Percentiles rank a stretch among this genome's conserved stretches.
These are phyloP conservation scores for Metschnikowia reukaufii DNA, from an alignment of 805 yeast species.

Conservation along the genomic window DNA sequence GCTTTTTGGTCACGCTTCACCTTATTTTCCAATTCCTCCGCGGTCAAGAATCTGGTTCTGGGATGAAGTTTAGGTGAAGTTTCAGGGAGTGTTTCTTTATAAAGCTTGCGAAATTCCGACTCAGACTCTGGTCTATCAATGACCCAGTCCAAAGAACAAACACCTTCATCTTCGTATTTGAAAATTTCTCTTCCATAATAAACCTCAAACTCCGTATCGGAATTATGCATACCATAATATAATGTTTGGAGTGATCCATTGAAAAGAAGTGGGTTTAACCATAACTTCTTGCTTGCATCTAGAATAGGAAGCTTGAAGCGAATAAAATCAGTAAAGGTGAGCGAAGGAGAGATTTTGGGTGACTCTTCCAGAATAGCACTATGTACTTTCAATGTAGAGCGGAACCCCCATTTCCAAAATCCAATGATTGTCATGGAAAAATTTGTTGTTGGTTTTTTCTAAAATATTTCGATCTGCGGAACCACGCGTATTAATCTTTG, in stretches of 20 bases:
- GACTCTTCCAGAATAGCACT: slow-evolving; percentile 22
- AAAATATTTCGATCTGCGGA: background rate
- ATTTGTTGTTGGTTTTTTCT: background rate
- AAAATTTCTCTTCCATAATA: slow-evolving; percentile 74
- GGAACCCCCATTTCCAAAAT: slow-evolving; percentile 38
- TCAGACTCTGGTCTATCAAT: slow-evolving; percentile 36
- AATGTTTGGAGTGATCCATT: slow-evolving; percentile 80
- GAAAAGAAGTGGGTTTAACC: slow-evolving; percentile 62
- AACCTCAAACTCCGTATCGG: slow-evolving; percentile 51
- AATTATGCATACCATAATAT: slow-evolving; percentile 57
- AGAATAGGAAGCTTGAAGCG: slow-evolving; percentile 20
- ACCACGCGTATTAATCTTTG: background rate
- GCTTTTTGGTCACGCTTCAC: slow-evolving; percentile 19
- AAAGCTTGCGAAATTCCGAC: slow-evolving; percentile 25
- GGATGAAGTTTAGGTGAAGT: slow-evolving; percentile 44
- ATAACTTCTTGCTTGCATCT: slow-evolving; percentile 37
- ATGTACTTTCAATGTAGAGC: slow-evolving; percentile 32
- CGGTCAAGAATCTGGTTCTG: slow-evolving; percentile 53
- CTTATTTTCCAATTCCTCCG: slow-evolving; percentile 41
- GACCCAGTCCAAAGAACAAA: slow-evolving; percentile 73
- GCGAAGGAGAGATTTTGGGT: slow-evolving; percentile 8
- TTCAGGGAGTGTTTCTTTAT: slow-evolving; percentile 33
- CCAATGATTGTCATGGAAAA: slow-evolving; percentile 13
- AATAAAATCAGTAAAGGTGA: slow-evolving; percentile 16
- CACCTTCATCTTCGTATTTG: slow-evolving; percentile 63